A percentile compares a stretch with the other conserved stretches of the same genome.
Evolutionary conservation across 2,329 filamentous ascomycete genomes (phyloP).

Genomic region (Elsinoe batatas): DNA sequence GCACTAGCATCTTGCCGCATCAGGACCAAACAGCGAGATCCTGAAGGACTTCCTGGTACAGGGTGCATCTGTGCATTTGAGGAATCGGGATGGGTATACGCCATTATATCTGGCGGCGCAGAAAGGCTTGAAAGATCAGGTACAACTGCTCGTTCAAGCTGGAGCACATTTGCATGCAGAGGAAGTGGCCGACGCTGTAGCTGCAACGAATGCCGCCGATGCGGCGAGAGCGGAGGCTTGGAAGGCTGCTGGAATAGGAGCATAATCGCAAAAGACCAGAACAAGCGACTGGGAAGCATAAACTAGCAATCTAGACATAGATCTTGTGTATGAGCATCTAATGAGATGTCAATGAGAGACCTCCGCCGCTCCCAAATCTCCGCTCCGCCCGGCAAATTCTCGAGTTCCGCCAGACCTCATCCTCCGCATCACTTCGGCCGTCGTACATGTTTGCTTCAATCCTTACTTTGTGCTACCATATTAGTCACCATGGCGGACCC

Average conservation of each 20-base stretch:
- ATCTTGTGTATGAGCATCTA: background rate
- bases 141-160: constrained; percentile 43
- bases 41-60: constrained; percentile 46
- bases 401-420: background rate
- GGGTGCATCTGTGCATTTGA: constrained; percentile 50
- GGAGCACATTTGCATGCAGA: constrained; percentile 52
- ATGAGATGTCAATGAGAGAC: background rate
- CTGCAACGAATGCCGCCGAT: constrained; percentile 37
- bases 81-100: constrained; percentile 48
- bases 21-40: constrained; percentile 45
- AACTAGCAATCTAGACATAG: background rate
- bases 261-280: background rate
- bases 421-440: background rate
- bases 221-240: constrained; percentile 14
- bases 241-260: constrained; percentile 12
- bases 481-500: constrained; percentile 7
- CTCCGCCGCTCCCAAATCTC: background rate
- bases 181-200: constrained; percentile 34
- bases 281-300: background rate
- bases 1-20: constrained; percentile 48
- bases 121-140: constrained; percentile 45
- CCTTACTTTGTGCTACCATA: constrained; percentile 6
- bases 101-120: constrained; percentile 51
- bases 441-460: constrained; percentile 7
- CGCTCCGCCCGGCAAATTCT: constrained; percentile 8